Evolutionary conservation across 2,329 filamentous ascomycete genomes (phyloP), one percentile per base, ranked within the genome.

Genomic region (Diaporthe nobilis): DNA sequence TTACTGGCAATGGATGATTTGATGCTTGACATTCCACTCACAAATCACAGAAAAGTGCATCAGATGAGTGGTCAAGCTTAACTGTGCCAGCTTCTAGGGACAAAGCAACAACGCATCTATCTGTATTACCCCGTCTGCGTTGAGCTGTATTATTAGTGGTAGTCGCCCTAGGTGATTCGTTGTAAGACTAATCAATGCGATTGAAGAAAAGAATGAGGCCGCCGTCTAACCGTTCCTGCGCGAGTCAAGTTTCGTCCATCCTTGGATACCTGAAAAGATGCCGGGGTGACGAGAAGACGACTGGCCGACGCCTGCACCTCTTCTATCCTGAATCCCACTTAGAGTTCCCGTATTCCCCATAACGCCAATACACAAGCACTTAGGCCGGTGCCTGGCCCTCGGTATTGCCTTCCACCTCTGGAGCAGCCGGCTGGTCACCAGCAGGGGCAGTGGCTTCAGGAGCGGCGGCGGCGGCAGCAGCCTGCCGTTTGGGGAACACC

Each of bases 131-230:
- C 58, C 47, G 39, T 72, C 44, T 72, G 20, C 12, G 9, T 34
- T n/a, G 17, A 55, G 13, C n/a, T 37, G 1, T 51, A 47, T 60
- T 39, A 31, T 60, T 39, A 31, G 28, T 60, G 49, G 17, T 58
- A 39, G 28, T 72, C 20, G 31, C 37, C 49, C 12, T 77, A 77
- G 75, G 75, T 73, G 61, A 57, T 73, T 51, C 31, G 49, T 20
- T 22, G 17, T 37, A 70, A 37, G 49, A 39, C 55, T 73, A 60
- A 51, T 37, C 65, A 53, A 39, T 42, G 49, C 34, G 15, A 28
- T 25, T 75, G 63, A 34, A 75, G 13, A 15, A 31, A 73, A 65
- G 25, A 61, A 65, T 22, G 58, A 47, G 20, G 25, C 51, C 53
- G 31, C 42, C 65, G 75, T 72, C 42, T 61, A 44, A 47, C 17